phyloP scores from a whole-genome alignment of 2,329 filamentous ascomycete species.

The Apiospora hydei region DNA sequence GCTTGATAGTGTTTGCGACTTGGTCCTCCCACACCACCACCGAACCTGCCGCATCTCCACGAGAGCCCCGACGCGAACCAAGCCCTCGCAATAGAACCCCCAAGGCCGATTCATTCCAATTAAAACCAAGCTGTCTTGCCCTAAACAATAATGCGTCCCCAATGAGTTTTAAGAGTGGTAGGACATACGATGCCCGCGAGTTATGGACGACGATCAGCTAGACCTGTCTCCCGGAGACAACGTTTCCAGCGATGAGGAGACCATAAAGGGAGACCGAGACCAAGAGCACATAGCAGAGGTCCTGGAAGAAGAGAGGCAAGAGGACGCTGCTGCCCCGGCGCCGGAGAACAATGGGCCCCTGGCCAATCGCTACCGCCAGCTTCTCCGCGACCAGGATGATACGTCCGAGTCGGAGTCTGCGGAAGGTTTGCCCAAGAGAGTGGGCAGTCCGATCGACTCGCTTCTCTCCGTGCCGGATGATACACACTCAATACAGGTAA shows the following conservation, averaged over 20 bases:
- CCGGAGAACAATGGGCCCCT: conserved; percentile 44
- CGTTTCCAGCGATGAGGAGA: conserved; percentile 52
- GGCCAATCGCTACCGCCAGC: conserved; percentile 53
- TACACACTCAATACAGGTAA: conserved; percentile 81
- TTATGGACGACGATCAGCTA: conserved; percentile 49
- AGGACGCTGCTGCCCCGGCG: conserved; percentile 35
- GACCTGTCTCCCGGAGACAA: conserved; percentile 52
- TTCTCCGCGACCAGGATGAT: conserved; percentile 53
- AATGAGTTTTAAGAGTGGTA: conserved; percentile 12
- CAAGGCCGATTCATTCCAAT: neutral
- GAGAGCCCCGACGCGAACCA: neutral
- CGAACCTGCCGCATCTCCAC: conserved; percentile 10
- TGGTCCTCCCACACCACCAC: conserved; percentile 13
- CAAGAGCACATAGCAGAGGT: conserved; percentile 46
- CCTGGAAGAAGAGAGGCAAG: conserved; percentile 45
- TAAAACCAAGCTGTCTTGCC: neutral
- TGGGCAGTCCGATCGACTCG: conserved; percentile 74
- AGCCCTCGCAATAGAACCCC: neutral
- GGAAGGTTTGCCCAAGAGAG: conserved; percentile 60
- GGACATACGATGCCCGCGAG: conserved; percentile 50
- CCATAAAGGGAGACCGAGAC: conserved; percentile 45
- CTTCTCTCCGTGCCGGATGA: conserved; percentile 80
- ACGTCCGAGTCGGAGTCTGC: conserved; percentile 61
- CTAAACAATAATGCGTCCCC: neutral
- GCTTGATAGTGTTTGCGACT: conserved; percentile 18